Conservation (phyloP, 768 basidiomycete species). For the Pisolithus microcarpus region DNA sequence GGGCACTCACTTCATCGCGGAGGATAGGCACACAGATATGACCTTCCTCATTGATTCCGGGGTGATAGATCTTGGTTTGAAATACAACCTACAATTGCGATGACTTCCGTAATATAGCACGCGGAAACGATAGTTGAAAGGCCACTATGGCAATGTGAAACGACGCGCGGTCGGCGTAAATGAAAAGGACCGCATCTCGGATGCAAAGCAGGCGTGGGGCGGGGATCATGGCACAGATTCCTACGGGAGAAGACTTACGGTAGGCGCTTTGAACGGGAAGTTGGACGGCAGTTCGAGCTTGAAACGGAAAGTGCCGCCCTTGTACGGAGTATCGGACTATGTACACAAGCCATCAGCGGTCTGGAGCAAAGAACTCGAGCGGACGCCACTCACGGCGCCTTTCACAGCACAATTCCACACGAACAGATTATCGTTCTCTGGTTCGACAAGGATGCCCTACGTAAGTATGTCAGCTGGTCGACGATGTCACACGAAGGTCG, state of each 20-base stretch:
- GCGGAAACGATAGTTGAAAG: not conserved
- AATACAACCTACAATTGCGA: conserved; percentile 57
- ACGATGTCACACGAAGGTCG: conserved; percentile 7
- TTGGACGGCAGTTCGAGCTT: conserved; percentile 64
- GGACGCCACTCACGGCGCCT: conserved; percentile 48
- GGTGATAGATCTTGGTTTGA: conserved; percentile 83
- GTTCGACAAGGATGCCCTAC: conserved; percentile 57
- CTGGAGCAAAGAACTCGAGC: conserved; percentile 1
- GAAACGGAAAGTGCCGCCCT: conserved; percentile 73
- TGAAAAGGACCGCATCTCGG: conserved; percentile 14
- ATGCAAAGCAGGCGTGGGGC: conserved; percentile 4
- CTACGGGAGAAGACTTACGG: conserved; percentile 34
- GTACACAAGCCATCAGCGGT: conserved; percentile 2
- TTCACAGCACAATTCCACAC: conserved; percentile 75
- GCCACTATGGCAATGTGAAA: not conserved
- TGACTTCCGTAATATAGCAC: conserved; percentile 15
- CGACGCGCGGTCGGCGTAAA: conserved; percentile 2
- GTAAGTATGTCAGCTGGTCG: conserved; percentile 6
- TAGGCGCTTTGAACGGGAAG: conserved; percentile 84
- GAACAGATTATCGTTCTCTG: conserved; percentile 65
- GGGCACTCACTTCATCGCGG: conserved; percentile 63
- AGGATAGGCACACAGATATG: conserved; percentile 79
- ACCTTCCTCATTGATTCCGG: conserved; percentile 86
- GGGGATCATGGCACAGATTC: conserved; percentile 2
- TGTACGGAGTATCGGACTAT: conserved; percentile 77